These are phyloP conservation scores for Citrus unshiu DNA, from an alignment of 345 rosid species.

Conservation along the genomic window DNA sequence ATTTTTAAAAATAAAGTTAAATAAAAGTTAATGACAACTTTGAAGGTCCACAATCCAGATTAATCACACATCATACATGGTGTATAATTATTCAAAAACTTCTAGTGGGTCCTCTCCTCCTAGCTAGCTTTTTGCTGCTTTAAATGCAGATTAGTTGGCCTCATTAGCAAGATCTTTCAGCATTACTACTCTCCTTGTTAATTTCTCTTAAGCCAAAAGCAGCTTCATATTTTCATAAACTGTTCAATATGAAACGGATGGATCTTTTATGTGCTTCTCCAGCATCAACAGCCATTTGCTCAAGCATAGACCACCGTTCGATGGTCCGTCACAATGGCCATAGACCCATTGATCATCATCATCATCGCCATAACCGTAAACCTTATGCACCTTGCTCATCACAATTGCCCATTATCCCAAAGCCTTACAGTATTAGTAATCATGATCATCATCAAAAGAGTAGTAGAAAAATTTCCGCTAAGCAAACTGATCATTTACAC, in stretches of 20 bases:
- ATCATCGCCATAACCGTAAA: constrained; percentile 24
- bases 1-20: background rate
- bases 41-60: constrained; percentile 28
- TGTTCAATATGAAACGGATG: constrained; percentile 51
- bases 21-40: constrained; percentile 24
- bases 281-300: constrained; percentile 75
- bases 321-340: constrained; percentile 35
- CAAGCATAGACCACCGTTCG: constrained; percentile 44
- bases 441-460: constrained; percentile 15
- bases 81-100: constrained; percentile 10
- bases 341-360: constrained; percentile 17
- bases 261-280: constrained; percentile 82
- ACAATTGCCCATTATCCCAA: constrained; percentile 38
- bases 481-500: constrained; percentile 24
- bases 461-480: constrained; percentile 26
- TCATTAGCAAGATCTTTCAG: constrained; percentile 2
- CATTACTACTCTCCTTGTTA: background rate
- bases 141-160: constrained; percentile 19
- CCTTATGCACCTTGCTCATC: constrained; percentile 44
- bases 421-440: background rate
- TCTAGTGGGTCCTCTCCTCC: constrained; percentile 22
- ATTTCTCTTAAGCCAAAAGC: background rate
- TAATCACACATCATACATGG: constrained; percentile 21
- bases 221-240: background rate
- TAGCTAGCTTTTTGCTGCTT: constrained; percentile 1